Base-by-base conservation (phyloP, 495 filamentous ascomycete genomes). In the Annulohypoxylon bovei region DNA sequence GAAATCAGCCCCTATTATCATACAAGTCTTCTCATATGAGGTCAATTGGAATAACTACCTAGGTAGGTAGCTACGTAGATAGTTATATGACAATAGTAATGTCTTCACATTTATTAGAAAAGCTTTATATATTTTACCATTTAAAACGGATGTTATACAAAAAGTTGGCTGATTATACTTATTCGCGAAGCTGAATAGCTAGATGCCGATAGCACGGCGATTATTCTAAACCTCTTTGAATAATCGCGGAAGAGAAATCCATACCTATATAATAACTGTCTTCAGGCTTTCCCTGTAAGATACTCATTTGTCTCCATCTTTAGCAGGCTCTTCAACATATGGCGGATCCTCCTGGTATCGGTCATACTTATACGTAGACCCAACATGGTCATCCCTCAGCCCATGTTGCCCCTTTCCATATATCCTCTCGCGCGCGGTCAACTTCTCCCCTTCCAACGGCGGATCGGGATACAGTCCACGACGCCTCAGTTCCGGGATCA, bases 401-500 rank as follows among this genome's bases (percentile, higher is more conserved):
- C 80, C 80, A 27, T 73, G 82, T 74, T 88, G 86, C 0, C 87
- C 87, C 65, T 82, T 82, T 4, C 87, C 86, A 79, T 86, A 88
- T 0, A 89, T 74, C 78, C 85, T 88, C 77, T 89, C 88, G n/a
- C 87, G 78, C 22, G 85, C 84, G 12, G 88, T 88, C 23, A 86
- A 69, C 9, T 76, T 73, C 49, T 85, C 82, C 22, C 82, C 83
- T 30, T 71, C 72, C 3, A 55, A 56, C 37, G 69, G 69, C 28
- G 76, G 66, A 22, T 75, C 77, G 4, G 78, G 72, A 40, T 79
- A 81, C 7, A 82, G 22, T 5, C 81, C 80, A 23, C 82, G 71
- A 25, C 75, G 73, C 35, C 79, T 71, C 18, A 83, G 57, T 65
- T 81, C 81, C 7, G 82, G 82, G 8, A 84, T 72, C 54, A 84